phyloP scores from a whole-genome alignment of 805 yeast genomes.

The Torulaspora franciscae region DNA sequence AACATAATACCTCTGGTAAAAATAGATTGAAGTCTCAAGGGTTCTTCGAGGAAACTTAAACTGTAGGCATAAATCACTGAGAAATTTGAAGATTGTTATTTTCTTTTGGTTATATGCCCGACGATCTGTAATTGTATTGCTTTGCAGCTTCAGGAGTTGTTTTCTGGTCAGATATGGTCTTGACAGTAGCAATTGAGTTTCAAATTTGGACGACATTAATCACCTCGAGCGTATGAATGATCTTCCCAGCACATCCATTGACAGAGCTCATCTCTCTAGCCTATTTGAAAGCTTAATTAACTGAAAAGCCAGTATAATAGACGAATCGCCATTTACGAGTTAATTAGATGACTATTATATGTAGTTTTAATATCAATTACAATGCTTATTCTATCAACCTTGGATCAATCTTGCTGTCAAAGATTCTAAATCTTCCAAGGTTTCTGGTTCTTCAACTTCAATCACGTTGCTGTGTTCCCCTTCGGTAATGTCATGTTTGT shows the following conservation, averaged over 20 bases:
- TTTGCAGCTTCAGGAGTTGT: slow-evolving; percentile 50
- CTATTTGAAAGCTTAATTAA: not conserved
- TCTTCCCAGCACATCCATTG: not conserved
- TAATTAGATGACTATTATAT: not conserved
- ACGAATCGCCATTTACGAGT: slow-evolving; percentile 1
- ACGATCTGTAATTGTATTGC: slow-evolving; percentile 47
- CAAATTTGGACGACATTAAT: slow-evolving; percentile 21
- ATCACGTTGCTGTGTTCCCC: slow-evolving; percentile 42
- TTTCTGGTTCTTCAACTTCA: slow-evolving; percentile 83
- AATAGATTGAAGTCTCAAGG: slow-evolving; percentile 63
- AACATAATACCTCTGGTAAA: slow-evolving; percentile 65
- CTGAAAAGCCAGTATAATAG: not conserved
- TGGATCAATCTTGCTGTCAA: slow-evolving; percentile 52
- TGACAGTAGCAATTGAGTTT: slow-evolving; percentile 38
- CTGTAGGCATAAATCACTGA: slow-evolving; percentile 47
- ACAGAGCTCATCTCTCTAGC: slow-evolving; percentile 1
- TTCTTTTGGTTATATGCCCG: slow-evolving; percentile 49
- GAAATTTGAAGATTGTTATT: slow-evolving; percentile 49
- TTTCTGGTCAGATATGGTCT: slow-evolving; percentile 56
- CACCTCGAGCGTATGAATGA: not conserved
- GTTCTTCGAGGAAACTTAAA: slow-evolving; percentile 67
- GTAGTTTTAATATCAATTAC: not conserved
- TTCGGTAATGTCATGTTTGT: slow-evolving; percentile 22
- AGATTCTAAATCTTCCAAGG: slow-evolving; percentile 91
- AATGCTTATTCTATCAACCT: slow-evolving; percentile 11